Conservation (phyloP, 179 eudicot species). For the Heliamphora pulchella region DNA sequence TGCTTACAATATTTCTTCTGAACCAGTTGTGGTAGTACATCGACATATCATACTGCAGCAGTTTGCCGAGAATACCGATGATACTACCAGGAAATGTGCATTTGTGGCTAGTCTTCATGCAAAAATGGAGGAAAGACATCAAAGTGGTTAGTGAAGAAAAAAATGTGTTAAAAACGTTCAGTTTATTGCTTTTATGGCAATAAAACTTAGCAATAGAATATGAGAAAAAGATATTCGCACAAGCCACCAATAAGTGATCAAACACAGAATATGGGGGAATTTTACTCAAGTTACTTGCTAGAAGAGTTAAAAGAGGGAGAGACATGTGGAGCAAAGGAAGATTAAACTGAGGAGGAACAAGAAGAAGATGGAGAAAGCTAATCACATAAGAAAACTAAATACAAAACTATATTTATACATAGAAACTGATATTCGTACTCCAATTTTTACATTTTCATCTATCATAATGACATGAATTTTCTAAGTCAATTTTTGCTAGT, state of each 20-base stretch:
- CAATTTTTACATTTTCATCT: too few relatives aligned
- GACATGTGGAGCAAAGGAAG: slow-evolving; percentile 37
- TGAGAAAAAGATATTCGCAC: slow-evolving; percentile 20
- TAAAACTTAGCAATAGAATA: slow-evolving; percentile 72
- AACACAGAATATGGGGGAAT: slow-evolving; percentile 42
- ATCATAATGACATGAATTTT: too few relatives aligned
- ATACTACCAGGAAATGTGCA: slow-evolving; percentile 50
- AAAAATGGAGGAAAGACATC: slow-evolving; percentile 79
- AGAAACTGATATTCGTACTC: too few relatives aligned
- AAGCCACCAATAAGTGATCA: too few relatives aligned
- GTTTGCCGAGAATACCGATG: slow-evolving; percentile 82
- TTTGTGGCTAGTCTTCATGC: slow-evolving; percentile 61
- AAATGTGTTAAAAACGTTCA: slow-evolving; percentile 29
- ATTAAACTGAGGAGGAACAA: slow-evolving; percentile 51
- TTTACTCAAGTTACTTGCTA: slow-evolving; percentile 67
- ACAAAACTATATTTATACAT: too few relatives aligned
- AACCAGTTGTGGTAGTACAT: slow-evolving; percentile 55
- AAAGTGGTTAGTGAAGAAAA: slow-evolving; percentile 76
- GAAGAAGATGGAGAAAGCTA: slow-evolving; percentile 44
- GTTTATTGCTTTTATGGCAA: slow-evolving; percentile 32
- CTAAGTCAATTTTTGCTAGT: too few relatives aligned
- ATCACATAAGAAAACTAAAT: too few relatives aligned
- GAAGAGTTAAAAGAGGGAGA: slow-evolving; percentile 49
- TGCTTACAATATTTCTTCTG: slow-evolving; percentile 66
- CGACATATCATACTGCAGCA: slow-evolving; percentile 91